A percentile compares a stretch with the other conserved stretches of the same genome.
Evolutionary conservation across 208 protist genomes (phyloP).

Genomic region (Trypanosoma scelopori): DNA sequence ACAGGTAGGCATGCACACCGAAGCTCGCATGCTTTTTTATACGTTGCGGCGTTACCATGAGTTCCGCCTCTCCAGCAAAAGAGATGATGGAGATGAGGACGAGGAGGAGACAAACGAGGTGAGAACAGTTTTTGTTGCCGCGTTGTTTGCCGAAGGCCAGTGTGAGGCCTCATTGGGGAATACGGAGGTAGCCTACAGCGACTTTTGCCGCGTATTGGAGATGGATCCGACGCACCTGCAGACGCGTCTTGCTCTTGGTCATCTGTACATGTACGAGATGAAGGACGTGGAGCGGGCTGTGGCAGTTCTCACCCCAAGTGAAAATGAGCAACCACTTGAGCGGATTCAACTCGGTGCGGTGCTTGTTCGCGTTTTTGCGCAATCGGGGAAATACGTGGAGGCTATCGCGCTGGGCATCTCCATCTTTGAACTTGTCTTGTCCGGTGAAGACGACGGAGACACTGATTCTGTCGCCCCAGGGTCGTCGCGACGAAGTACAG

Average conservation of each 20-base stretch:
- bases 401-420: conserved; percentile 81
- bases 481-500: conserved; percentile 34
- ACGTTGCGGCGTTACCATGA: conserved; percentile 70
- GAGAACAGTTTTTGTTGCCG: conserved; percentile 61
- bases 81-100: conserved; percentile 14
- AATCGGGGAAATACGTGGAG: conserved; percentile 62
- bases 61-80: conserved; percentile 39
- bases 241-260: conserved; percentile 70
- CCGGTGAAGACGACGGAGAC: conserved; percentile 81
- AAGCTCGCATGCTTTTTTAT: conserved; percentile 59
- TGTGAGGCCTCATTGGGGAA: conserved; percentile 55
- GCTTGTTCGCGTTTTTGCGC: conserved; percentile 68
- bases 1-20: conserved; percentile 68
- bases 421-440: conserved; percentile 80
- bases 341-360: conserved; percentile 81
- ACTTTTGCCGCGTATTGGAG: conserved; percentile 40
- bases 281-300: conserved; percentile 53
- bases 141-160: conserved; percentile 62
- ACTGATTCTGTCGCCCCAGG: conserved; percentile 74
- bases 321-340: conserved; percentile 69
- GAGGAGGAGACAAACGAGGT: conserved; percentile 29
- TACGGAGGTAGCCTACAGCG: conserved; percentile 23
- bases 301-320: conserved; percentile 55
- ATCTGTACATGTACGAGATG: conserved; percentile 65
- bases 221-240: conserved; percentile 69